These are phyloP conservation scores for Pseudopyricularia cyperi DNA, from an alignment of 2,329 filamentous ascomycete species.

Conservation along the genomic window DNA sequence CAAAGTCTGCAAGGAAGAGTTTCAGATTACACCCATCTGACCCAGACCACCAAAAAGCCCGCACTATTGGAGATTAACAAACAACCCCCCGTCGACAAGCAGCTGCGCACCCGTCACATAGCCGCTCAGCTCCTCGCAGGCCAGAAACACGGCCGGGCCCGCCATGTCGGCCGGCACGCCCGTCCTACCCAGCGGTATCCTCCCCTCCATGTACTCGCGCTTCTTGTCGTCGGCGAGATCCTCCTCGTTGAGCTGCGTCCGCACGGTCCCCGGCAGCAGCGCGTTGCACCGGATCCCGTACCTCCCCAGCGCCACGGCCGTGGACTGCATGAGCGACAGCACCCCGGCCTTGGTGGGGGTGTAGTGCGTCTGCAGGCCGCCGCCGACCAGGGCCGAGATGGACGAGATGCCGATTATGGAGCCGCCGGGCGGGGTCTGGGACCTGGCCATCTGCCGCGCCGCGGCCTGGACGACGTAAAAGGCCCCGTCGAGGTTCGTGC, in stretches of 20 bases:
- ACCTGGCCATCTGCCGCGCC: conserved; percentile 63
- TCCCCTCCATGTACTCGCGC: conserved; percentile 50
- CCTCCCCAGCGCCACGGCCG: conserved; percentile 51
- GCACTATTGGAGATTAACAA: conserved; percentile 52
- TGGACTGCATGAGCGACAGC: conserved; percentile 54
- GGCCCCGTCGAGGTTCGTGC: conserved; percentile 76
- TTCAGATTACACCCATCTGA: too few relatives aligned
- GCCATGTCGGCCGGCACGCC: conserved; percentile 51
- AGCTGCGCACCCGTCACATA: conserved; percentile 59
- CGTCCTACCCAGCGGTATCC: conserved; percentile 51
- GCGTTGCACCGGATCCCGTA: conserved; percentile 58
- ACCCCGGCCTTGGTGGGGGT: conserved; percentile 62
- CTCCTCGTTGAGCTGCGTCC: conserved; percentile 56
- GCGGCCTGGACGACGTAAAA: conserved; percentile 81
- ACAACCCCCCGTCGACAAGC: conserved; percentile 61
- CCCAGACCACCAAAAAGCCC: not conserved
- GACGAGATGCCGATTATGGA: conserved; percentile 43
- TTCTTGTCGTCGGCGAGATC: conserved; percentile 53
- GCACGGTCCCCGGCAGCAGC: conserved; percentile 55
- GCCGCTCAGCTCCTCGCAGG: conserved; percentile 47
- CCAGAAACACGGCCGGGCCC: conserved; percentile 60
- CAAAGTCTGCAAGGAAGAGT: too few relatives aligned
- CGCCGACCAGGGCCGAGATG: conserved; percentile 50
- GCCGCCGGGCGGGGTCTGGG: conserved; percentile 52
- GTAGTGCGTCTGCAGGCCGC: conserved; percentile 56